Base-by-base conservation (phyloP, 805 yeast species). In the Teunomyces cretensis region DNA sequence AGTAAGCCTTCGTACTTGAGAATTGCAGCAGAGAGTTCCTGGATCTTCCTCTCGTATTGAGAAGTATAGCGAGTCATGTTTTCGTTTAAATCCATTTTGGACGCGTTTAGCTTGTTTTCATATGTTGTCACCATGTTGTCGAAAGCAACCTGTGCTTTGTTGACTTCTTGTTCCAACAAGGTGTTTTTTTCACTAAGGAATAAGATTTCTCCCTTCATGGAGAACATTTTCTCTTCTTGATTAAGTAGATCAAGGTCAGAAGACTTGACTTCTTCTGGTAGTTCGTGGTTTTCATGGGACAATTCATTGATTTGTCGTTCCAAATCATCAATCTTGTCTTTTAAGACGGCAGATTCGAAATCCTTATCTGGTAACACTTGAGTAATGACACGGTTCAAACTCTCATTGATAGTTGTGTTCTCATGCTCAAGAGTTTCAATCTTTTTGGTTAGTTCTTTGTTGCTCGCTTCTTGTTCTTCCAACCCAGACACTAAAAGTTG, bases 31-130 rank as follows among this genome's bases (percentile, higher is more conserved):
- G 55, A 49, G 15, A 71, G 53, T 36, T 71, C 74, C 44, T 64
- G 67, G 19, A 71, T 59, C 41, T 60, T 66, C 39, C 58, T 62
- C 41, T 71, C 75, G 47, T 65, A 61, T 27, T 58, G 68, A 1
- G 49, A 50, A 4, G 58, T 53, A 30, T 57, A 52, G 9, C 54
- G 43, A 14, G 59, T 51, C 12, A 67, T 45, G 9, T 54, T 58
- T 12, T 63, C 63, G 6, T 58, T 56, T 13, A 67, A 32, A 12
- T 68, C 68, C n/a, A 54, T 42, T 41, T 58, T 67, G 15, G 59
- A 52, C 1, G 53, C 36, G 7, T 51, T 41, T 8, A 65, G 26
- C 33, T 58, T 60, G n/a, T 52, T 48, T 33, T 65, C 67, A 36
- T 54, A 51, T 24, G 39, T 48, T 40, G 54, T 62, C 1, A 50